A percentile compares a stretch with the other conserved stretches of the same genome.
Evolutionary conservation across 1,139 yeast species (phyloP).

Genomic region (Suhomyces atakaporum): DNA sequence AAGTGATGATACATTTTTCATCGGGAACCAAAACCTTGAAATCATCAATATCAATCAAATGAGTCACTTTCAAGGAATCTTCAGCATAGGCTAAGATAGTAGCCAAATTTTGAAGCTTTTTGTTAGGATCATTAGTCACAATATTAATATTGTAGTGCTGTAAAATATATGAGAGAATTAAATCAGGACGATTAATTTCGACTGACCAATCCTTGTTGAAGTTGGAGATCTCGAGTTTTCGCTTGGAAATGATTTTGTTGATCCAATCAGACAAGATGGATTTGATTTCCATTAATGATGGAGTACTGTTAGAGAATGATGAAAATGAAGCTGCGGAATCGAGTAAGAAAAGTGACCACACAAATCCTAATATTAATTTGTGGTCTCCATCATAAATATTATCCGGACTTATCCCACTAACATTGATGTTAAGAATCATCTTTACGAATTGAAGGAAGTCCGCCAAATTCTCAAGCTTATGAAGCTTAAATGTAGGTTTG

Average conservation of each 20-base stretch:
- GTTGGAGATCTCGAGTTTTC: constrained; percentile 27
- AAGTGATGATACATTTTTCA: constrained; percentile 66
- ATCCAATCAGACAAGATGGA: constrained; percentile 39
- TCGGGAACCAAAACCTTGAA: constrained; percentile 56
- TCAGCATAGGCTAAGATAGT: constrained; percentile 25
- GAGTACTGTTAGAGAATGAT: constrained; percentile 37
- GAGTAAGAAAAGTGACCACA: constrained; percentile 63
- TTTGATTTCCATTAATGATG: constrained; percentile 35
- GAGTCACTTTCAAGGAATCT: constrained; percentile 55
- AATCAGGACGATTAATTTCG: constrained; percentile 33
- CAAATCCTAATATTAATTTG: constrained; percentile 62
- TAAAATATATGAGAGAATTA: constrained; percentile 27
- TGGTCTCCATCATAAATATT: constrained; percentile 65
- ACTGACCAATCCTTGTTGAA: constrained; percentile 45
- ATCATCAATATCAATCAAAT: constrained; percentile 62
- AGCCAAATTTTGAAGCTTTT: constrained; percentile 28
- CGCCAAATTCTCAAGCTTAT: constrained; percentile 63
- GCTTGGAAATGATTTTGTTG: constrained; percentile 24
- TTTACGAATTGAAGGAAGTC: constrained; percentile 57
- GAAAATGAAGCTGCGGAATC: constrained; percentile 46
- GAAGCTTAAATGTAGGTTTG: constrained; percentile 56
- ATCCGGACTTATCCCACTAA: constrained; percentile 65
- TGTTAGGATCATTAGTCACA: constrained; percentile 19
- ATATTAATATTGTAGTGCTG: constrained; percentile 19
- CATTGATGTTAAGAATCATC: constrained; percentile 51